Evolutionary conservation across 139 green algal genomes (phyloP).

Genomic region (Parachlorella kessleri): DNA sequence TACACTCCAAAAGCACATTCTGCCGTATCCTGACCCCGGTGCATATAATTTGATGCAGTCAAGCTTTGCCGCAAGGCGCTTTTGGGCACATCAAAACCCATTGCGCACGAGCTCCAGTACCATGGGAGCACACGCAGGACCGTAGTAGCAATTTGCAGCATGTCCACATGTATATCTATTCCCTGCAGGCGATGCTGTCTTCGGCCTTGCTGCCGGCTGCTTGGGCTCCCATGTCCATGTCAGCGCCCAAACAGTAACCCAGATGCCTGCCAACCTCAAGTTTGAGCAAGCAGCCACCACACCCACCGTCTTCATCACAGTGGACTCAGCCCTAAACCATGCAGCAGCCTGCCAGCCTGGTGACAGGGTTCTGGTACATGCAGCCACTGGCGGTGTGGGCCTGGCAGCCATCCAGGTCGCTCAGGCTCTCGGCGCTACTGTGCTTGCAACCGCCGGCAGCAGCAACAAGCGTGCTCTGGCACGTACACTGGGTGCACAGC

Average conservation of each 20-base stretch:
- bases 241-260: constrained; percentile 55
- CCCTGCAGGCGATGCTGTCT: constrained; percentile 62
- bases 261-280: constrained; percentile 63
- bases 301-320: constrained; percentile 86
- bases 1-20: no score
- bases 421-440: constrained; percentile 26
- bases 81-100: no score
- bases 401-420: constrained; percentile 73
- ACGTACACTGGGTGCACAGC: constrained; percentile 48
- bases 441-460: constrained; percentile 69
- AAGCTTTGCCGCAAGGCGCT: no score
- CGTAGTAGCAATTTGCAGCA: no score
- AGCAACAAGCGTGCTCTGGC: constrained; percentile 74
- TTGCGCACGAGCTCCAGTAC: no score
- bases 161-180: no score
- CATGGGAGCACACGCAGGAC: no score
- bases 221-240: constrained; percentile 73
- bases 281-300: constrained; percentile 77
- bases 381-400: constrained; percentile 81
- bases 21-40: no score
- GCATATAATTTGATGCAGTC: no score
- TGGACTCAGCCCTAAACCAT: constrained; percentile 60
- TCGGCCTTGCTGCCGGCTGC: constrained; percentile 78
- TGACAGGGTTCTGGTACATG: constrained; percentile 72
- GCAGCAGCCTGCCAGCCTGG: constrained; percentile 38